Percentiles rank a stretch among this genome's conserved stretches.
phyloP scores from a whole-genome alignment of 305 asterid species.

The Fraxinus sp. region DNA sequence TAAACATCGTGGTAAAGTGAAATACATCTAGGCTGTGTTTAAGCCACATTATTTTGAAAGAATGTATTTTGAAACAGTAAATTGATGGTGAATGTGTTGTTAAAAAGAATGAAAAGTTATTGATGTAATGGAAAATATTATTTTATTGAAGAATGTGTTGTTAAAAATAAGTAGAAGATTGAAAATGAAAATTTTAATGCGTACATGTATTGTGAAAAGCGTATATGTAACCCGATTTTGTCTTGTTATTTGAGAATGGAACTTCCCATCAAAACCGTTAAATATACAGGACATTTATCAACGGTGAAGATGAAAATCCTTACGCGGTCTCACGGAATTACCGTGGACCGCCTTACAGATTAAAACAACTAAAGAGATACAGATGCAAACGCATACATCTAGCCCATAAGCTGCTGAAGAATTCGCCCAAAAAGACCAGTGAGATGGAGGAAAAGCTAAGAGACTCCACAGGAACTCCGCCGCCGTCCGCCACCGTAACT shows the following conservation, averaged over 20 bases:
- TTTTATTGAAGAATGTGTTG: too few species aligned
- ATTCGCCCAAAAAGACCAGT: background rate
- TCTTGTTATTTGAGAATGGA: background rate
- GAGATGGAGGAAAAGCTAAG: conserved; percentile 75
- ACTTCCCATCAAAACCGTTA: conserved; percentile 16
- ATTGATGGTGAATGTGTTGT: too few species aligned
- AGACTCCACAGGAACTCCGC: conserved; percentile 60
- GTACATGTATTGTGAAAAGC: background rate
- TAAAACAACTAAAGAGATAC: conserved; percentile 16
- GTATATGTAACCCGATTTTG: background rate
- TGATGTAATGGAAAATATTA: too few species aligned
- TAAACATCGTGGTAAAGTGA: too few species aligned
- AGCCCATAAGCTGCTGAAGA: background rate
- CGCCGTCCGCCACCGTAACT: conserved; percentile 34
- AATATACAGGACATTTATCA: background rate
- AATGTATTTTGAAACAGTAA: too few species aligned
- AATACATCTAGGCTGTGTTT: too few species aligned
- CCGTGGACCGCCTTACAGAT: conserved; percentile 24
- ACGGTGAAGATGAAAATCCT: conserved; percentile 15
- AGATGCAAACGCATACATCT: conserved; percentile 28
- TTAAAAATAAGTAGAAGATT: too few species aligned
- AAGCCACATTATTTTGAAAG: too few species aligned
- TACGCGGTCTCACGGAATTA: background rate
- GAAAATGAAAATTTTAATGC: too few species aligned
- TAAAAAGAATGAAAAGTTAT: too few species aligned